Base-by-base conservation (phyloP, 257 asterid genomes). In the Anisodus acutangulus region DNA sequence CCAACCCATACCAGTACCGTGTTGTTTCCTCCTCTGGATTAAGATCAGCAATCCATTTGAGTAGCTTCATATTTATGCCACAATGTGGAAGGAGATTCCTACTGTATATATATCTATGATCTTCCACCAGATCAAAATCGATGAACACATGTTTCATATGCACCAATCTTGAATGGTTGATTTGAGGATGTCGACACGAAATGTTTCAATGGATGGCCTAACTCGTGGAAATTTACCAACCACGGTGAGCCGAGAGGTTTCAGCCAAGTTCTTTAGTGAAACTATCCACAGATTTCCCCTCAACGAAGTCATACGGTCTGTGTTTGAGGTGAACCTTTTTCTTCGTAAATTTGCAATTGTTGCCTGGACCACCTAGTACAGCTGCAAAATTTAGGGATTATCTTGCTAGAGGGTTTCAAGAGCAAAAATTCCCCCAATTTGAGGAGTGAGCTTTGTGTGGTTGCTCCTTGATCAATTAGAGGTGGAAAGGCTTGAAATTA, bases 391-490 rank as follows among this genome's bases (percentile, higher is more conserved):
- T 26, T 31, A 31, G 37, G 72, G 72, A 45, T 31, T 66, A 22
- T 12, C 72, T 45, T 31, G 45, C 45, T 66, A 31, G 71, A 64
- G 43, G 19, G 72, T 66, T 66, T 12, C 12, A n/a, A 31, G n/a
- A 66, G 72, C 72, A 10, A 17, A 66, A 66, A 31, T 31, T 31
- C 45, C 41, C 72, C 45, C 72, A 12, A 66, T 11, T 66, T 6
- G 9, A 26, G 71, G 71, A 66, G 72, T 31, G 45, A 31, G 45
- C 72, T 66, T 31, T 66, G n/a, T 4, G 15, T 64, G 72, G 35
- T 66, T 31, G 11, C 72, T 66, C 45, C 72, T 66, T 66, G 45
- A 66, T 66, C n/a, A 66, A 66, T 66, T 66, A 31, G 72, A 6
- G 13, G 45, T 12, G n/a, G 45, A 11, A 39, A 66, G 45, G 45